Base-by-base conservation (phyloP, 2,329 filamentous ascomycete genomes). In the Aphanoascus verrucosus region DNA sequence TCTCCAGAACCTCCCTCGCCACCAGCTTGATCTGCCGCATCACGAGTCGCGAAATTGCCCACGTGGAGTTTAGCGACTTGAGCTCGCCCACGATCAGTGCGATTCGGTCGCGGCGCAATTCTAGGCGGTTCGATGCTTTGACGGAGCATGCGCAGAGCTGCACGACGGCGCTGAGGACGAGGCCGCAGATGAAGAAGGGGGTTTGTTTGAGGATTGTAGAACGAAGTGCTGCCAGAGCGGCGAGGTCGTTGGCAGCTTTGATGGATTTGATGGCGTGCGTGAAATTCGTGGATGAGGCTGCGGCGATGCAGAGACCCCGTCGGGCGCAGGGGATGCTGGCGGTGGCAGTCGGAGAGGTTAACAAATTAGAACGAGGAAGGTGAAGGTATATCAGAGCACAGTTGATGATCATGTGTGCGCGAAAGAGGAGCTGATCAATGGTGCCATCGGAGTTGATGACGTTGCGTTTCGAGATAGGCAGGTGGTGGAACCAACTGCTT, bases 391-490 rank as follows among this genome's bases (percentile, higher is more conserved):
- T 87, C 0, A 83, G 71, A 8, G 77, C 75, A 46, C 70, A 70
- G 54, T 79, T 73, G 50, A 78, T 75, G 62, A 94, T 86, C 81
- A 94, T 91, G 58, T 87, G 84, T 0, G 87, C 89, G 66, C 94
- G 88, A 70, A 95, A 94, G 69, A 95, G 83, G 78, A 94, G 85
- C 69, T 94, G 88, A 65, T 96, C 90, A 9, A 90, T 75, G 51
- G 81, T 77, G 32, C 87, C 84, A 60, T 84, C 80, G 57, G 79
- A 78, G 55, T 81, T 79, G 51, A 94, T 73, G 14, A 86, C 76
- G 56, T 87, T 80, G 53, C 77, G 76, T 69, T 94, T 94, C 12
- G 76, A 76, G 14, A 77, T 74, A 0, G 90, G 89, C 0, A 95
- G 74, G 62, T 93, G 85, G 46, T 91, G 78, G 52, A 82, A 79